These are phyloP conservation scores for Actinomucor elegans DNA, from an alignment of 371 early-diverging fungal species.

Conservation along the genomic window DNA sequence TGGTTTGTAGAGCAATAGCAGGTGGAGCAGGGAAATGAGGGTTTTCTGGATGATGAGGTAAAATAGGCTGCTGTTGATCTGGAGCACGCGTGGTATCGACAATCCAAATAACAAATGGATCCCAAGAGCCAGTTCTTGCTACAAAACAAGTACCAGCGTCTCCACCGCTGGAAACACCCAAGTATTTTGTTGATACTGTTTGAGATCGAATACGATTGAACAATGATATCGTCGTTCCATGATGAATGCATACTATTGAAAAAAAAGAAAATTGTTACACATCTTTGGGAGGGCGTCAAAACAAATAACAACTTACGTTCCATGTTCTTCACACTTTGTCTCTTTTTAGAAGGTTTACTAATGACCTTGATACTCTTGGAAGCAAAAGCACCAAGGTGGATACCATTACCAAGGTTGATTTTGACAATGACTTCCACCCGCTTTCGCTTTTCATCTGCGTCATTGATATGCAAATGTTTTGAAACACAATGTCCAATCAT, in stretches of 20 bases:
- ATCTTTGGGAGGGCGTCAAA: no score
- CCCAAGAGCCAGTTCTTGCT: conserved; percentile 80
- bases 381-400: conserved; percentile 65
- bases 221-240: conserved; percentile 78
- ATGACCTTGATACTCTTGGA: conserved; percentile 85
- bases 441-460: conserved; percentile 81
- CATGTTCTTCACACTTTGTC: conserved; percentile 84
- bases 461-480: conserved; percentile 82
- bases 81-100: conserved; percentile 65
- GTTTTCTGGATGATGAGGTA: conserved; percentile 53
- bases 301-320: conserved; percentile 52
- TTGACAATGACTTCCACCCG: conserved; percentile 73
- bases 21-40: conserved; percentile 73
- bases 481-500: conserved; percentile 76
- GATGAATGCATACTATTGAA: conserved; percentile 75
- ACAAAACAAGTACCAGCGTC: conserved; percentile 68
- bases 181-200: conserved; percentile 85
- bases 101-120: conserved; percentile 88
- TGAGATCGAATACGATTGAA: conserved; percentile 87
- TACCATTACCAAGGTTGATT: conserved; percentile 62
- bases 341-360: conserved; percentile 84
- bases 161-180: conserved; percentile 58
- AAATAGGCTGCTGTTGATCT: conserved; percentile 24
- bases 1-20: conserved; percentile 70
- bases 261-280: not conserved